Percentiles rank a stretch among this genome's conserved stretches.
These are phyloP conservation scores for Aphanomyces euteiches DNA, from an alignment of 352 stramenopile species.

Conservation along the genomic window DNA sequence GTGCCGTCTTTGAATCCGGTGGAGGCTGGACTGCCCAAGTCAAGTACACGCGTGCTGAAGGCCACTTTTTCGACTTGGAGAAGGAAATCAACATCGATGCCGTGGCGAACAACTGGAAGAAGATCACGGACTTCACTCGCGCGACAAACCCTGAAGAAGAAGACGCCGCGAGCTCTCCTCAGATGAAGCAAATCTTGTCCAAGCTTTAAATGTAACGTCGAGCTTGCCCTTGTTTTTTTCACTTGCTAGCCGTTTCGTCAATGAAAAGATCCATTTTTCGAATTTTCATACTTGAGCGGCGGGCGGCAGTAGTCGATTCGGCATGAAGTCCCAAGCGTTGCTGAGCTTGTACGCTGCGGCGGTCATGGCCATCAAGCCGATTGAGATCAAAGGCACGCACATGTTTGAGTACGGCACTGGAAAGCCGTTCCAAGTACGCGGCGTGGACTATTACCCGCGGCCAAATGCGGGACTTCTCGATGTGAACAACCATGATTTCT, in stretches of 20 bases:
- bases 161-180: constrained; percentile 50
- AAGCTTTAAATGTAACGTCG: constrained; percentile 51
- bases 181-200: constrained; percentile 77
- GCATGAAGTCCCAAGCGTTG: too few species aligned
- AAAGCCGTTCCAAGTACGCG: constrained; percentile 66
- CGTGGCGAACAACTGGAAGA: constrained; percentile 66
- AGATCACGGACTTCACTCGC: constrained; percentile 74
- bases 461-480: constrained; percentile 65
- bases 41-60: constrained; percentile 70
- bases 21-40: constrained; percentile 79
- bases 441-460: constrained; percentile 85
- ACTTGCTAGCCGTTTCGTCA: background rate
- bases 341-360: background rate
- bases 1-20: constrained; percentile 81
- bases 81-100: constrained; percentile 71
- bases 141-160: constrained; percentile 74
- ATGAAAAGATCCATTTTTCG: background rate
- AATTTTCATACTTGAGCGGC: background rate
- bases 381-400: constrained; percentile 66
- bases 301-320: too few species aligned
- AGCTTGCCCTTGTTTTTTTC: background rate
- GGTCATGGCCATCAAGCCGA: constrained; percentile 17
- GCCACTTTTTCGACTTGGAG: constrained; percentile 64
- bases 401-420: constrained; percentile 73
- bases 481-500: constrained; percentile 79